Evolutionary conservation across 1,284 basidiomycete genomes (phyloP), one percentile per base, ranked within the genome.

Genomic region (Leccinum griseonigrum): DNA sequence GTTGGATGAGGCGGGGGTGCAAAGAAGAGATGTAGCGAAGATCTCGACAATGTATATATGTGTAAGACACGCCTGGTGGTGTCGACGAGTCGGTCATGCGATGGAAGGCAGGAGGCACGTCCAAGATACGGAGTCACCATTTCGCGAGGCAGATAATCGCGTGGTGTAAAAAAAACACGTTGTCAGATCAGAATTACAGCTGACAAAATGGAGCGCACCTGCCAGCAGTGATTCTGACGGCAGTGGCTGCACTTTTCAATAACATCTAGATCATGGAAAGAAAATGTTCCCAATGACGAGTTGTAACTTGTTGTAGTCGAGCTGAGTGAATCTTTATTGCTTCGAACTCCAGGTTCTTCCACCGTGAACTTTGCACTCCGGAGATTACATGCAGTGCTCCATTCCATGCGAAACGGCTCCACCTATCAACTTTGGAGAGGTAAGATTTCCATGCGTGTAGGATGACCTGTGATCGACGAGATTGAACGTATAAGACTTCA

Each of bases 31-130:
- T 58, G 68, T 61, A 50, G 58, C 55, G 63, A 66, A 55, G 58
- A 66, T 60, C 64, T 62, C 63, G 69, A 63, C 64, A 54, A 59
- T 59, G 67, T 73, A 74, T 70, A 71, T 75, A 75, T 26, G 64
- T 52, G 63, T 22, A 63, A 56, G 52, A 34, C 61, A 70, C 60
- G 72, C 72, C 72, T 74, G 74, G 68, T 52, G 73, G 69, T 65
- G 76, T 76, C 74, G 73, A 76, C 60, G 72, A 74, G 72, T 64
- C 54, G 54, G 59, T 72, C 70, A 73, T 62, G 73, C 70, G 64
- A 60, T 60, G 18, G 63, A 55, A 56, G 67, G 72, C 73, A 69
- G 68, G 67, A 68, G 63, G 58, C 54, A 61, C 52, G 59, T 58
- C 60, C 60, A 56, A 60, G 63, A 64, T 63, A 54, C 53, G 61